Evolutionary conservation across 805 yeast species (phyloP).

Genomic region (Peterozyma xylosa): DNA sequence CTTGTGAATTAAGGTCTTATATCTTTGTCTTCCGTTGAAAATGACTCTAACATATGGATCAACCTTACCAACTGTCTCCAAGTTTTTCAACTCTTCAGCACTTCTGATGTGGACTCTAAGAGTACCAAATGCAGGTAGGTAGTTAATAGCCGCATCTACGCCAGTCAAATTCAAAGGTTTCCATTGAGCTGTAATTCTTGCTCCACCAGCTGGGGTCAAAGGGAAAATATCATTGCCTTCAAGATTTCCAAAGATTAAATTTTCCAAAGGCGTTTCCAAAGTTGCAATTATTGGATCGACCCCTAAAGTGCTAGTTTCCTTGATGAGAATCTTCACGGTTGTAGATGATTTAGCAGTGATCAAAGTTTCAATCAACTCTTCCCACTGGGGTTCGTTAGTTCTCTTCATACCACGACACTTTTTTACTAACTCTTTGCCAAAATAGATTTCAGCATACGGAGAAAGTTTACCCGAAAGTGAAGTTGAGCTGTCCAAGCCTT

Average conservation of each 20-base stretch:
- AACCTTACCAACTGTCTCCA: slow-evolving; percentile 64
- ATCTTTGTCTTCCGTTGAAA: slow-evolving; percentile 50
- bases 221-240: slow-evolving; percentile 44
- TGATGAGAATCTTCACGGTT: slow-evolving; percentile 45
- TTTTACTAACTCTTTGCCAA: slow-evolving; percentile 49
- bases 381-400: slow-evolving; percentile 71
- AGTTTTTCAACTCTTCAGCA: slow-evolving; percentile 42
- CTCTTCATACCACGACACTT: slow-evolving; percentile 55
- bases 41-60: slow-evolving; percentile 66
- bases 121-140: slow-evolving; percentile 60
- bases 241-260: slow-evolving; percentile 39
- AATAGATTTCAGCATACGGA: slow-evolving; percentile 61
- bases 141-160: slow-evolving; percentile 32
- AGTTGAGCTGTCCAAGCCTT: slow-evolving; percentile 42
- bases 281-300: slow-evolving; percentile 44
- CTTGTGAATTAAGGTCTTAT: slow-evolving; percentile 45
- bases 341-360: slow-evolving; percentile 55
- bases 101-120: slow-evolving; percentile 50
- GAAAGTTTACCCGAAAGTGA: slow-evolving; percentile 47
- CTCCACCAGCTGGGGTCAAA: slow-evolving; percentile 44
- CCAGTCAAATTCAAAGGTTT: slow-evolving; percentile 59
- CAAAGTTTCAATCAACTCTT: slow-evolving; percentile 52
- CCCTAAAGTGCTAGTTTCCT: slow-evolving; percentile 47
- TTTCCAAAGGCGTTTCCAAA: slow-evolving; percentile 44
- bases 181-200: slow-evolving; percentile 57